Conservation (phyloP, 1,139 yeast genomes). For the Kodamaea ohmeri region DNA sequence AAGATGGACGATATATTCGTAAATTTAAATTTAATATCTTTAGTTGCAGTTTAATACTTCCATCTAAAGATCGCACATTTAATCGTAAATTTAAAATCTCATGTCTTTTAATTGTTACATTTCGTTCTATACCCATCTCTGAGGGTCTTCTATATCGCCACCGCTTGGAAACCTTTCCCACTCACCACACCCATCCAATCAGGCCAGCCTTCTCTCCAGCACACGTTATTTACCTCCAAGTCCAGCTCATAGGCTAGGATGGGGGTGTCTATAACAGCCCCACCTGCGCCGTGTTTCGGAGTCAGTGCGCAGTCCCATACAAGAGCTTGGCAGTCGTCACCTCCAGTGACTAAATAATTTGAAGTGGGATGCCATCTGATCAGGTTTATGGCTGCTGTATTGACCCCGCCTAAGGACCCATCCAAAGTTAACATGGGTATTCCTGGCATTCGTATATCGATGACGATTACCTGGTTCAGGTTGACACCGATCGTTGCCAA, state of each 20-base stretch:
- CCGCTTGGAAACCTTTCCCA: slow-evolving; percentile 80
- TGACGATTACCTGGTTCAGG: slow-evolving; percentile 61
- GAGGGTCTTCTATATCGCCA: slow-evolving; percentile 31
- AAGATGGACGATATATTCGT: background rate
- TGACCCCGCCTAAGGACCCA: slow-evolving; percentile 55
- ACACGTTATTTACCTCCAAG: slow-evolving; percentile 68
- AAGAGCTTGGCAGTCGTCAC: slow-evolving; percentile 88
- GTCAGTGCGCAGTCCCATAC: slow-evolving; percentile 64
- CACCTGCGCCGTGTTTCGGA: slow-evolving; percentile 3
- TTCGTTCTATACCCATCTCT: background rate
- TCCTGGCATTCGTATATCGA: slow-evolving; percentile 90
- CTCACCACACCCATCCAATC: slow-evolving; percentile 81
- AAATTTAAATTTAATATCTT: background rate
- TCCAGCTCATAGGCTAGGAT: slow-evolving; percentile 57
- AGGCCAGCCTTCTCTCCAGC: slow-evolving; percentile 66
- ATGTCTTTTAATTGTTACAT: background rate
- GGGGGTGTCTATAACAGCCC: slow-evolving; percentile 39
- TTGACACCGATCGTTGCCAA: slow-evolving; percentile 76
- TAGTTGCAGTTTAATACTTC: too few relatives aligned
- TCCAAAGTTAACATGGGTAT: slow-evolving; percentile 66
- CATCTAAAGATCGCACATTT: too few relatives aligned
- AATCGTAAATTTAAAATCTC: too few relatives aligned
- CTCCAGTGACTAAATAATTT: slow-evolving; percentile 67
- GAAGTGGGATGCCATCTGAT: slow-evolving; percentile 83
- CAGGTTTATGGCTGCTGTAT: slow-evolving; percentile 60